Base-by-base conservation (phyloP, 129 eudicot species). In the Flaveria ramosissima region DNA sequence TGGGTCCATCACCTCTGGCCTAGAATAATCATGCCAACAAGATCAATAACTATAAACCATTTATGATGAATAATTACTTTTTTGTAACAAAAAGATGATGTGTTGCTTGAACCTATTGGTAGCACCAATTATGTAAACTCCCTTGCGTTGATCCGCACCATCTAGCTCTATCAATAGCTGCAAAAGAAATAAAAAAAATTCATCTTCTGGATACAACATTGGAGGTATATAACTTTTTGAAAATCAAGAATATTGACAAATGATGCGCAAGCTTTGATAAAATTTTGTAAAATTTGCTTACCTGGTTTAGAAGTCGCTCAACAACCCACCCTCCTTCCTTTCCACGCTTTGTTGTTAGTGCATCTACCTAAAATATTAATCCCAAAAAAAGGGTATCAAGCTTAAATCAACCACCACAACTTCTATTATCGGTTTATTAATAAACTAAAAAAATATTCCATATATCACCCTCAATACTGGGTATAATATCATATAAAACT, bases 311-410 rank as follows among this genome's bases (percentile, higher is more conserved):
- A 47, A 91, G 89, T 19, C 93, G 85, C 71, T 87, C 97, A 62
- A 89, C 97, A 13, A 91, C 97, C 92, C 91, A 78, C n/a, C 97
- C 98, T 66, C 97, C 98, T 89, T 93, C 96, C 78, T 73, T 84
- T 75, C 97, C 97, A 32, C 97, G 96, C 73, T 79, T 84, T 14
- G 98, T 88, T 56, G 97, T 87, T 81, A 93, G 63, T 68, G 98
- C 89, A 77, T 93, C 98, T 71, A 93, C 90, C 98, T 93, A 88
- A 74, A 61, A 43, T 21, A 77, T 43, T 17, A 62, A 15, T 63
- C 42, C 5, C 63, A 70, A 36, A 46, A 78, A 15, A 4, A 70
- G 2, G 20, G 32, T 46, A 68, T 77, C 32, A n/a, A 77, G 56
- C 17, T 68, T 70, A 45, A 69, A 56, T 15, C 63, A 47, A 48